Conservation (phyloP, 2,329 filamentous ascomycete species). For the Ophiostoma ips region DNA sequence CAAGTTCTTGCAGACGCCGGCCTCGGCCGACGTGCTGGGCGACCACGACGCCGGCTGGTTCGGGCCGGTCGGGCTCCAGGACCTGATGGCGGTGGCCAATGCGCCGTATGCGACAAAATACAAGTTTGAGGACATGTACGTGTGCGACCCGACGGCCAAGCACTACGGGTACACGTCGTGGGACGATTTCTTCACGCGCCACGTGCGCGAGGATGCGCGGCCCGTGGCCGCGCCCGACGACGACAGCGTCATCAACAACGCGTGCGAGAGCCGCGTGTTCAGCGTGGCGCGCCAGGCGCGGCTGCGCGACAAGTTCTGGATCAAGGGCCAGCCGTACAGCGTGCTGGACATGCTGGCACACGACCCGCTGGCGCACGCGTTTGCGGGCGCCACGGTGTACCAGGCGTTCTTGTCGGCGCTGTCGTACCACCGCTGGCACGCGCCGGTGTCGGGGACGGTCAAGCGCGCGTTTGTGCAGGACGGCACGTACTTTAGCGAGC, state of each 20-base stretch:
- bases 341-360: conserved; percentile 47
- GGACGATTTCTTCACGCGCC: conserved; percentile 55
- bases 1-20: conserved; percentile 35
- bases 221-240: conserved; percentile 45
- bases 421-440: conserved; percentile 60
- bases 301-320: conserved; percentile 49
- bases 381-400: conserved; percentile 52
- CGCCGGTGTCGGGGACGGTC: conserved; percentile 50
- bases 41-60: conserved; percentile 38
- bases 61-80: conserved; percentile 30
- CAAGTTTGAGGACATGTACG: conserved; percentile 45
- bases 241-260: conserved; percentile 40
- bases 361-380: conserved; percentile 37
- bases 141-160: conserved; percentile 40
- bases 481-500: conserved; percentile 56
- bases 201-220: conserved; percentile 37
- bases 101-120: conserved; percentile 26
- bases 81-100: conserved; percentile 39
- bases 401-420: conserved; percentile 55
- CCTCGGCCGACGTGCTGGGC: conserved; percentile 38
- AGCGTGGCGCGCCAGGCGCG: conserved; percentile 35
- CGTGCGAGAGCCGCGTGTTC: conserved; percentile 50
- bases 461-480: conserved; percentile 42
- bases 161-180: conserved; percentile 51
- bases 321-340: conserved; percentile 57